Percentiles rank a stretch among this genome's conserved stretches.
Conservation (phyloP, 2,329 filamentous ascomycete genomes). For the Hypoxylon sp. region DNA sequence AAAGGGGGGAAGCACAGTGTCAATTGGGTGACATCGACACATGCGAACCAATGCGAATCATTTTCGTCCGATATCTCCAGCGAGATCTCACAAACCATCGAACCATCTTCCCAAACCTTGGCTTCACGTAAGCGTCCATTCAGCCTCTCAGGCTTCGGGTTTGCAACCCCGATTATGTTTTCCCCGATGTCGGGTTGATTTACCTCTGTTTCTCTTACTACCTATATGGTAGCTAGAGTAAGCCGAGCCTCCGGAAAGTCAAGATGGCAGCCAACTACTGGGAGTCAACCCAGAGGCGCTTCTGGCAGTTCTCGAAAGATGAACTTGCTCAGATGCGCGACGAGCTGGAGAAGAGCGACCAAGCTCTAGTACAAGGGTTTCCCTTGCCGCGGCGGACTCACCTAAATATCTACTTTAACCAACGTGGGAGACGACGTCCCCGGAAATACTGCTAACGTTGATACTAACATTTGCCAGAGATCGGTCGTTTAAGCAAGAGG, state of each 20-base stretch:
- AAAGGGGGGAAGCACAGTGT: constrained; percentile 31
- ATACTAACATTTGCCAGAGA: constrained; percentile 66
- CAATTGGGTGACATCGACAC: constrained; percentile 10
- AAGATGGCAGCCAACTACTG: constrained; percentile 95
- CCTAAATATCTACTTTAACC: constrained; percentile 91
- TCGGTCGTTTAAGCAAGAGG: constrained; percentile 86
- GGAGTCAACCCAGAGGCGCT: constrained; percentile 90
- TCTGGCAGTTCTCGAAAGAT: constrained; percentile 92
- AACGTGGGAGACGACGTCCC: constrained; percentile 71
- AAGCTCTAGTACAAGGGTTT: constrained; percentile 80
- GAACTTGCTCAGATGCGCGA: constrained; percentile 82
- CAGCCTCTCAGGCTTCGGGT: constrained; percentile 43
- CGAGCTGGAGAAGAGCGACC: constrained; percentile 82
- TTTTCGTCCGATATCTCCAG: constrained; percentile 35
- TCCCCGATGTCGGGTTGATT: constrained; percentile 15
- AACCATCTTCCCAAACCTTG: constrained; percentile 27
- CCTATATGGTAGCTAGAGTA: constrained; percentile 21
- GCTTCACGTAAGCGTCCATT: constrained; percentile 29
- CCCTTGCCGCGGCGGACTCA: constrained; percentile 86
- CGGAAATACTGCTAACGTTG: constrained; percentile 1
- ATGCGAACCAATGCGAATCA: constrained; percentile 11
- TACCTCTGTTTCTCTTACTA: neutral
- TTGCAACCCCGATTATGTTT: constrained; percentile 25
- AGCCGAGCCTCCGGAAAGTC: constrained; percentile 4
- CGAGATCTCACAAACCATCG: constrained; percentile 23